Evolutionary conservation across 768 basidiomycete genomes (phyloP), one percentile per base, ranked within the genome.

Genomic region (Candolleomyces aberdarensis): DNA sequence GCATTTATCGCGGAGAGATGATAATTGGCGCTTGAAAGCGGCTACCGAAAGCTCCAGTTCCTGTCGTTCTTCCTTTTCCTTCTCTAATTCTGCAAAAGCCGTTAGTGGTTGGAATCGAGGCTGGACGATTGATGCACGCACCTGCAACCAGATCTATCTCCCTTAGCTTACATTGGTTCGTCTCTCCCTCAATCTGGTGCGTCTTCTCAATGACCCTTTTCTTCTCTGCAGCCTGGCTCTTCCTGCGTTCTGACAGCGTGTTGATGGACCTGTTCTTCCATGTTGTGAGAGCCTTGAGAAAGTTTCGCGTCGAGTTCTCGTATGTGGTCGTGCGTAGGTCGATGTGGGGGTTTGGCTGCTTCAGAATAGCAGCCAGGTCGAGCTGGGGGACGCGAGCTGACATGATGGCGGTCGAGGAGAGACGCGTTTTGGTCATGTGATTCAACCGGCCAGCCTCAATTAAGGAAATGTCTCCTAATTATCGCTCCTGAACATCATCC

Each of bases 141-240:
- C 93, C 83, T 59, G 84, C 82, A 2, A 92, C 80, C 58, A 96
- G 80, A 56, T 91, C 87, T 32, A 92, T 87, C 73, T 95, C 94
- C 66, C 79, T 82, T 56, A 90, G 69, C 65, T 93, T 91, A 74
- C 90, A 93, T 48, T 86, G 78, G 57, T 84, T 86, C 1, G 83
- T 94, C 72, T 93, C 88, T 0, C 76, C 67, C 69, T 94, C 89
- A 0, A 85, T 78, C 8, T 82, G 78, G 48, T 85, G 80, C 9
- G 75, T 83, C 69, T 83, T 85, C 53, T 94, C 93, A 8, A 74
- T 61, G 0, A 86, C 63, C 61, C 80, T 82, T 68, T 88, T 89
- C 74, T 83, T 85, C 69, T 87, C 85, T 1, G 80, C 71, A 1
- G 76, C 76, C 67, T 93, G 87, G 17, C 80, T 76, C 41, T 83